These are phyloP conservation scores for Geotrichum reessii DNA, from an alignment of 1,139 yeast genomes.

Conservation along the genomic window DNA sequence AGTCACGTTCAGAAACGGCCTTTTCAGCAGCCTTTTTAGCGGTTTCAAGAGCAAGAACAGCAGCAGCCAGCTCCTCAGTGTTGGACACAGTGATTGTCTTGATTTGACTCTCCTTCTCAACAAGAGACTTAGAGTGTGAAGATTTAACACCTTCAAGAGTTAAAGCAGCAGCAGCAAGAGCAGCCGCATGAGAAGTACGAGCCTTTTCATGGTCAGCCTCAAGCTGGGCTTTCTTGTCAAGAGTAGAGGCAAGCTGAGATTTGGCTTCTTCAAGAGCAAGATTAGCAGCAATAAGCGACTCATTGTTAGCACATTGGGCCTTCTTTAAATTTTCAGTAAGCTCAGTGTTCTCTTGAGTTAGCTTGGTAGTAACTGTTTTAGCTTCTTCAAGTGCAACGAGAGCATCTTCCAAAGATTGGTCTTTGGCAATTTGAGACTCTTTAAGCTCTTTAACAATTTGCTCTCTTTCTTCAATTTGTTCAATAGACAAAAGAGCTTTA, in stretches of 20 bases:
- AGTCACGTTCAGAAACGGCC: background rate
- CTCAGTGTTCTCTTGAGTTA: background rate
- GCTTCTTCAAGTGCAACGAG: constrained; percentile 7
- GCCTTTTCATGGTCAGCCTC: constrained; percentile 13
- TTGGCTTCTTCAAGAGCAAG: constrained; percentile 9
- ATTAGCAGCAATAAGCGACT: background rate
- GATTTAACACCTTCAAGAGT: constrained; percentile 8
- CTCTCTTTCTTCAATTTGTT: background rate
- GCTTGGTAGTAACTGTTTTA: background rate
- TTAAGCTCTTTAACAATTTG: background rate
- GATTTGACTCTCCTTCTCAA: background rate
- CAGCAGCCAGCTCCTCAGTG: constrained; percentile 6
- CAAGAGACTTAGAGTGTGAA: constrained; percentile 1
- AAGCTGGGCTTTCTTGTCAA: constrained; percentile 19
- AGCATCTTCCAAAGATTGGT: constrained; percentile 6
- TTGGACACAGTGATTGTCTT: constrained; percentile 8
- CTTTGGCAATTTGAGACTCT: constrained; percentile 4
- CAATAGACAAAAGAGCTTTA: background rate
- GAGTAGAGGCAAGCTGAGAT: background rate
- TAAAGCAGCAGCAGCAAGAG: constrained; percentile 5
- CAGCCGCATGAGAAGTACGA: constrained; percentile 5
- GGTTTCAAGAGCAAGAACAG: constrained; percentile 2
- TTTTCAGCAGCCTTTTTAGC: background rate
- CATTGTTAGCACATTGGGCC: background rate
- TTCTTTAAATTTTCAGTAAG: background rate